Conservation (phyloP, 179 eudicot genomes). For the Dionaea muscipula region DNA sequence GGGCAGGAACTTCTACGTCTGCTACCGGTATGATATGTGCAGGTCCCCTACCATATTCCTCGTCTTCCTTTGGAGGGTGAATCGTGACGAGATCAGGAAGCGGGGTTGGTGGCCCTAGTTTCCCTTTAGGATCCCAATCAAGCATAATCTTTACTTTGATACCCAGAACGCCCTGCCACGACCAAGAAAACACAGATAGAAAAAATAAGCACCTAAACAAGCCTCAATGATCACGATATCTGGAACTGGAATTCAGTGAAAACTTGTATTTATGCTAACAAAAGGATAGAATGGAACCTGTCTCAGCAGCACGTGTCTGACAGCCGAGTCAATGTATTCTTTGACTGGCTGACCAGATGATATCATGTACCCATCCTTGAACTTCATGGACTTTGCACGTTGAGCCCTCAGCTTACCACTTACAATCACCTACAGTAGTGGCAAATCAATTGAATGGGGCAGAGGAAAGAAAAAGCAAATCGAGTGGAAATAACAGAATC, state of each 20-base stretch:
- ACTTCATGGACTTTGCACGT: conserved; percentile 38
- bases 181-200: not conserved
- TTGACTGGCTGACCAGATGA: conserved; percentile 45
- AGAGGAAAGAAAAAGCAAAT: not conserved
- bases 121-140: conserved; percentile 33
- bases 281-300: conserved; percentile 18
- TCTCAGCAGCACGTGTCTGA: conserved; percentile 34
- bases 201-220: too few species aligned
- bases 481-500: not conserved
- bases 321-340: conserved; percentile 39
- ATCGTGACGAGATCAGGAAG: conserved; percentile 21
- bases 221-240: too few species aligned
- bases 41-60: conserved; percentile 7
- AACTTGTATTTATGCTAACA: not conserved
- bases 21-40: conserved; percentile 9
- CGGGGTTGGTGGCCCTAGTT: conserved; percentile 23
- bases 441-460: too few species aligned
- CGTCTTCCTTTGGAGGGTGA: conserved; percentile 23
- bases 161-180: conserved; percentile 29
- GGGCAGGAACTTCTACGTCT: conserved; percentile 15
- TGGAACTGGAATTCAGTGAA: not conserved
- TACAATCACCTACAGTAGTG: conserved; percentile 28
- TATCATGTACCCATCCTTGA: conserved; percentile 37
- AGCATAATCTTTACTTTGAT: conserved; percentile 30
- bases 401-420: conserved; percentile 44